phyloP scores from a whole-genome alignment of 192 early-diverging fungal species.

The Allomyces macrogynus region DNA sequence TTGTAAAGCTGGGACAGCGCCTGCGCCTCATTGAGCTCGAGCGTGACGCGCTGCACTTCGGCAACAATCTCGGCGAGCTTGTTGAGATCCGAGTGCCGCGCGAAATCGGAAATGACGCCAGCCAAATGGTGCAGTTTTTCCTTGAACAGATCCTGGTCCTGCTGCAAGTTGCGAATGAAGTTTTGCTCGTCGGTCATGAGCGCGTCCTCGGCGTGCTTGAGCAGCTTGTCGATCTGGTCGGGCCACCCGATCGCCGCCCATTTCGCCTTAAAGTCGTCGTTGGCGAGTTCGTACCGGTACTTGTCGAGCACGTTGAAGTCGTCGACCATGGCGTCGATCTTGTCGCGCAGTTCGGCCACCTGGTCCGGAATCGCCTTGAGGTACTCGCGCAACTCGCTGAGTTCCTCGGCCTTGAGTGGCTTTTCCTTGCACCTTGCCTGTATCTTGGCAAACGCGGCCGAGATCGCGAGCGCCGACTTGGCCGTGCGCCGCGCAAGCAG shows the following conservation, averaged over 20 bases:
- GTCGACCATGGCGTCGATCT: conserved; percentile 85
- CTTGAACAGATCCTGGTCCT: conserved; percentile 43
- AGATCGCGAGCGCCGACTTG: conserved; percentile 33
- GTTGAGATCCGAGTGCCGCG: conserved; percentile 21
- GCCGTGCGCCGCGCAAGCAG: conserved; percentile 71
- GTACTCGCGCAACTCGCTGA: conserved; percentile 71
- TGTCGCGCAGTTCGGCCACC: conserved; percentile 58
- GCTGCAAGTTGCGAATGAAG: conserved; percentile 25
- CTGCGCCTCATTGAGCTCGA: conserved; percentile 35
- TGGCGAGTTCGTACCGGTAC: conserved; percentile 27
- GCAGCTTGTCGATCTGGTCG: conserved; percentile 27
- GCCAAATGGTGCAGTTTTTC: conserved; percentile 25
- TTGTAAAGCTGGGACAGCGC: conserved; percentile 24
- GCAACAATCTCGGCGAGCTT: conserved; percentile 26
- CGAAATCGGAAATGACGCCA: conserved; percentile 28
- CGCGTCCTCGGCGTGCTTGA: conserved; percentile 17
- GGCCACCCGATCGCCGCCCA: conserved; percentile 36
- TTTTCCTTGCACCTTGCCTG: conserved; percentile 69
- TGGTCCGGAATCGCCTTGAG: conserved; percentile 66
- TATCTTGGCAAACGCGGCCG: conserved; percentile 55
- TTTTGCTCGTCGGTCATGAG: conserved; percentile 26
- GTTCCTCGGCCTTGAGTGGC: conserved; percentile 66
- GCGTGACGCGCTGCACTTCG: conserved; percentile 25
- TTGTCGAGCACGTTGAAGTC: conserved; percentile 51
- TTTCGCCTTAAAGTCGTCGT: conserved; percentile 31